phyloP scores from a whole-genome alignment of 2,329 filamentous ascomycete genomes.

The Aspergillus tubingensis region DNA sequence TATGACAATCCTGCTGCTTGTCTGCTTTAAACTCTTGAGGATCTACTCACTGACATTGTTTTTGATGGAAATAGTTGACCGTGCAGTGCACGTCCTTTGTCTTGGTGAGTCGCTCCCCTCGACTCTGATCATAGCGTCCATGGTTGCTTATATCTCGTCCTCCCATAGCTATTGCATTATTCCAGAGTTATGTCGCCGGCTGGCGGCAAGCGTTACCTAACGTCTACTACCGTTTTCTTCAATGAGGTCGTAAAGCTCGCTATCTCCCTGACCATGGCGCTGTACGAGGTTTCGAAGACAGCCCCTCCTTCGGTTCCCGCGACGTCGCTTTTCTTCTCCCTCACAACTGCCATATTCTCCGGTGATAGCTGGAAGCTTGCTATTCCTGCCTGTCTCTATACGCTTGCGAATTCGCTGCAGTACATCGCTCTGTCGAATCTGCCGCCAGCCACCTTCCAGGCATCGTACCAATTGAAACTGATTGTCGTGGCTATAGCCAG shows the following conservation, averaged over 20 bases:
- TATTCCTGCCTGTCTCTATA: slow-evolving; percentile 84
- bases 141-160: neutral
- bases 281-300: slow-evolving; percentile 81
- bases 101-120: slow-evolving; percentile 37
- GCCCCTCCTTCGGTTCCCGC: slow-evolving; percentile 77
- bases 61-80: slow-evolving; percentile 38
- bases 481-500: slow-evolving; percentile 87
- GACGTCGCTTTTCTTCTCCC: slow-evolving; percentile 75
- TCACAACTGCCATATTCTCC: slow-evolving; percentile 79
- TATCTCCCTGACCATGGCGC: slow-evolving; percentile 80
- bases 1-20: neutral
- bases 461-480: slow-evolving; percentile 93
- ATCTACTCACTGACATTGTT: slow-evolving; percentile 10
- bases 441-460: slow-evolving; percentile 89
- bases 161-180: slow-evolving; percentile 80
- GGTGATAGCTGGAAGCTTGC: slow-evolving; percentile 94
- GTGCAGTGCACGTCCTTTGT: slow-evolving; percentile 48
- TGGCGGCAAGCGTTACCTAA: slow-evolving; percentile 83
- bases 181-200: slow-evolving; percentile 87
- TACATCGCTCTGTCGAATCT: slow-evolving; percentile 90
- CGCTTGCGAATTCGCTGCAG: slow-evolving; percentile 88
- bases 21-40: neutral
- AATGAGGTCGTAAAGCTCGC: slow-evolving; percentile 90
- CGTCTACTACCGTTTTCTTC: slow-evolving; percentile 90
- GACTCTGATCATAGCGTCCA: neutral